Conservation (phyloP, 2,329 filamentous ascomycete genomes). For the Cercospora sp. region DNA sequence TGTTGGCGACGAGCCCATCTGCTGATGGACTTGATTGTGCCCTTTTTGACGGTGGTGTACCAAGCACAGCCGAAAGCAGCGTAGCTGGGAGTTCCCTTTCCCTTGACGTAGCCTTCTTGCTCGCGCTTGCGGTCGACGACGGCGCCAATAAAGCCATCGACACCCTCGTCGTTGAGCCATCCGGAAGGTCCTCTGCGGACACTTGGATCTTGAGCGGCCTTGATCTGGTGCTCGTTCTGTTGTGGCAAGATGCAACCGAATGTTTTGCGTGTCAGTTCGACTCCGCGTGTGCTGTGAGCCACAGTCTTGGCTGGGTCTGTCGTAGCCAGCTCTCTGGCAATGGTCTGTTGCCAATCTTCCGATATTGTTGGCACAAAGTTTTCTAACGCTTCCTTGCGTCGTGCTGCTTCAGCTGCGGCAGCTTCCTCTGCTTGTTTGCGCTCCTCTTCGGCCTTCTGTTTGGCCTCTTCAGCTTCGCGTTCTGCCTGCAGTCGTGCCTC, state of each 20-base stretch:
- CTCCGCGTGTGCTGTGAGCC: slow-evolving; percentile 41
- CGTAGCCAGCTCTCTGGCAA: slow-evolving; percentile 40
- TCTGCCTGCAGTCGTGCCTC: slow-evolving; percentile 17
- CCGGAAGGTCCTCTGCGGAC: slow-evolving; percentile 38
- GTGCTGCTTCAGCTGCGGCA: slow-evolving; percentile 15
- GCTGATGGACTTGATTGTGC: slow-evolving; percentile 51
- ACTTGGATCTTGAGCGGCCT: neutral
- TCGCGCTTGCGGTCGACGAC: slow-evolving; percentile 59
- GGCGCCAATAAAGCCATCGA: slow-evolving; percentile 66
- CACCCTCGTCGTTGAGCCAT: slow-evolving; percentile 77
- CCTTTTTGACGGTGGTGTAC: slow-evolving; percentile 56
- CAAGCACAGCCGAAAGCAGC: slow-evolving; percentile 67
- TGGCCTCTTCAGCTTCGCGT: slow-evolving; percentile 18
- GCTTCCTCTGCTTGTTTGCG: slow-evolving; percentile 13
- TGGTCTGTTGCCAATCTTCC: slow-evolving; percentile 42
- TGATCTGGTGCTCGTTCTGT: slow-evolving; percentile 20
- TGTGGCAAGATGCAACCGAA: slow-evolving; percentile 61
- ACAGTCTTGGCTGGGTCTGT: slow-evolving; percentile 24
- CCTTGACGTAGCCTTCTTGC: slow-evolving; percentile 54
- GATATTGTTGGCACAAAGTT: slow-evolving; percentile 35
- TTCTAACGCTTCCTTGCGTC: slow-evolving; percentile 4
- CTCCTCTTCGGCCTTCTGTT: slow-evolving; percentile 18
- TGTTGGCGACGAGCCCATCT: slow-evolving; percentile 60
- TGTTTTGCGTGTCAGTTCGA: slow-evolving; percentile 56
- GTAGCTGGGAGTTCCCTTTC: slow-evolving; percentile 48